Evolutionary conservation across 2,329 filamentous ascomycete genomes (phyloP).

Genomic region (Fusarium sp.): DNA sequence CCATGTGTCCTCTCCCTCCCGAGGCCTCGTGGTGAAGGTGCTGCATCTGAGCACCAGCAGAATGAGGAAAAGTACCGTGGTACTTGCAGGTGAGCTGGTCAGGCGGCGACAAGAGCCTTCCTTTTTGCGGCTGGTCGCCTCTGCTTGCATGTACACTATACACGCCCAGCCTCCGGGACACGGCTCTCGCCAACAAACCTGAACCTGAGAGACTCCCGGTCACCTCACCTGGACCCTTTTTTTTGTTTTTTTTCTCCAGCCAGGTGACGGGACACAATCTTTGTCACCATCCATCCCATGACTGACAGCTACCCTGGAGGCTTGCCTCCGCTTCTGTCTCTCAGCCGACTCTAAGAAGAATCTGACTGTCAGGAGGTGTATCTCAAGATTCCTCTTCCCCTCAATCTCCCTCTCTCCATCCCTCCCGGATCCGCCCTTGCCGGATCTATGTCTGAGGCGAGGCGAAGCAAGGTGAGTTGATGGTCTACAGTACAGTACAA

Average conservation of each 20-base stretch:
- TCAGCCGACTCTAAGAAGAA: conserved; percentile 21
- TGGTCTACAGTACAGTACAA: conserved; percentile 5
- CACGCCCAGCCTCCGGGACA: conserved; percentile 18
- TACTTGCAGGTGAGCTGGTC: background rate
- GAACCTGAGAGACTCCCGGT: conserved; percentile 27
- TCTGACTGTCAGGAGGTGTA: conserved; percentile 28
- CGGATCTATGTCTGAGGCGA: conserved; percentile 16
- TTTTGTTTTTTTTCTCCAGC: background rate
- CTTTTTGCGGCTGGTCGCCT: conserved; percentile 17
- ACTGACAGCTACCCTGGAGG: conserved; percentile 37
- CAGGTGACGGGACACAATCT: conserved; percentile 37
- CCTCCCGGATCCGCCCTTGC: conserved; percentile 13
- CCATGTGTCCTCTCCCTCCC: background rate
- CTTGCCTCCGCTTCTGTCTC: conserved; percentile 1
- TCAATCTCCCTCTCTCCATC: conserved; percentile 8
- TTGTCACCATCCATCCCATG: conserved; percentile 23
- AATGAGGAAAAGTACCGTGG: background rate
- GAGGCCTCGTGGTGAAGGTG: conserved; percentile 32
- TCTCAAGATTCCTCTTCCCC: conserved; percentile 10
- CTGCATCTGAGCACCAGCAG: background rate
- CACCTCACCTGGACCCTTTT: conserved; percentile 18
- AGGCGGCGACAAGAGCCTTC: background rate
- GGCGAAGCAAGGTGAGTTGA: background rate
- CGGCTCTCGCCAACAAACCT: conserved; percentile 2
- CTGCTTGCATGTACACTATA: conserved; percentile 21